Conservation (phyloP, 306 rosid genomes). For the Glycine latifolia region DNA sequence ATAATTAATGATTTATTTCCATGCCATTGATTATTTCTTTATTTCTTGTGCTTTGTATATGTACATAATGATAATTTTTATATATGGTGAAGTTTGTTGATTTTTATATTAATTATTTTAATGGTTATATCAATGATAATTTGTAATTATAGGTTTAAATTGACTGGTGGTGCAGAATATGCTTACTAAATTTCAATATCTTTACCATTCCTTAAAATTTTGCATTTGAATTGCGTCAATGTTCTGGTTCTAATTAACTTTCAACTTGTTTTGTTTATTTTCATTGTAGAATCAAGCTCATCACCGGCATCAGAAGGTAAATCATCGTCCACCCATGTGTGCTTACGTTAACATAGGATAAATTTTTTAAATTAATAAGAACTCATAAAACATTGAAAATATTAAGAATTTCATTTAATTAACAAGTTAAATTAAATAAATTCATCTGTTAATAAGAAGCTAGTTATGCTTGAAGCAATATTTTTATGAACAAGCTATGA, state of each 20-base stretch:
- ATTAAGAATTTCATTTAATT: background rate
- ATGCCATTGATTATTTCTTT: background rate
- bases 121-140: no score
- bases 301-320: background rate
- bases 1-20: background rate
- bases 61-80: background rate
- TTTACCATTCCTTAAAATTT: background rate
- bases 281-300: background rate
- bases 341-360: background rate
- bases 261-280: constrained; percentile 5
- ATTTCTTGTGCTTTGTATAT: background rate
- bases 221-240: constrained; percentile 5
- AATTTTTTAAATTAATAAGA: background rate
- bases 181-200: no score
- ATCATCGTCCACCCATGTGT: background rate
- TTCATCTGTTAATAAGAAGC: background rate
- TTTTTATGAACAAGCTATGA: background rate
- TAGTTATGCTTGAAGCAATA: background rate
- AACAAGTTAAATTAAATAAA: background rate
- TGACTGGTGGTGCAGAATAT: no score
- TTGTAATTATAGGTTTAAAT: no score
- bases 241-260: constrained; percentile 4
- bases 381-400: background rate
- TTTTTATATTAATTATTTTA: no score
- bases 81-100: no score